Evolutionary conservation across 1,139 yeast genomes (phyloP).

Genomic region (Magnusiomyces sp.): DNA sequence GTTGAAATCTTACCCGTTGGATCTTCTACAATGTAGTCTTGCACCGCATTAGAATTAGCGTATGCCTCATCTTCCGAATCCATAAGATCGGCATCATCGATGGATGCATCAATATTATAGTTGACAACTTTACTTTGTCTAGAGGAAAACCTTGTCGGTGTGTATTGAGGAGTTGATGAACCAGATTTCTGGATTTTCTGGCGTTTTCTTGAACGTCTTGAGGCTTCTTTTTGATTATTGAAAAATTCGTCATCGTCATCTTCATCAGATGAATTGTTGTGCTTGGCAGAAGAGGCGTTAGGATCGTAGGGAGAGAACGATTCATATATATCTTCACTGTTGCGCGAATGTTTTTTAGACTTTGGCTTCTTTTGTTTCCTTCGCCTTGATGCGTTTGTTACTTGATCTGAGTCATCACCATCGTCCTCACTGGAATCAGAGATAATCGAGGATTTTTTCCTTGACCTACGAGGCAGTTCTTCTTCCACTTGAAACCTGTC

Average conservation of each 20-base stretch:
- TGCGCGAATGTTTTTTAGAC: slow-evolving; percentile 9
- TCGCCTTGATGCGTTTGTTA: slow-evolving; percentile 8
- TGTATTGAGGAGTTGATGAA: slow-evolving; percentile 16
- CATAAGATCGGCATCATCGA: slow-evolving; percentile 42
- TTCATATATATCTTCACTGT: slow-evolving; percentile 11
- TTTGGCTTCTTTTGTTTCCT: slow-evolving; percentile 15
- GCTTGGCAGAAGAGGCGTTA: slow-evolving; percentile 2
- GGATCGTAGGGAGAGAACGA: too few species aligned
- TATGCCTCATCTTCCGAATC: slow-evolving; percentile 37
- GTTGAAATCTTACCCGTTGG: slow-evolving; percentile 22
- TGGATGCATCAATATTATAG: slow-evolving; percentile 65
- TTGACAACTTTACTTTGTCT: slow-evolving; percentile 66
- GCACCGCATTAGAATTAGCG: slow-evolving; percentile 31
- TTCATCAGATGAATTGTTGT: slow-evolving; percentile 14
- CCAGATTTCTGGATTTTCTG: slow-evolving; percentile 13
- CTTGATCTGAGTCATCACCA: slow-evolving; percentile 19
- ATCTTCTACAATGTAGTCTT: slow-evolving; percentile 29
- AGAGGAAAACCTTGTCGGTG: slow-evolving; percentile 55
- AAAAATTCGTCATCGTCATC: slow-evolving; percentile 31
- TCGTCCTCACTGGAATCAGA: slow-evolving; percentile 22
- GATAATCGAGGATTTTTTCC: slow-evolving; percentile 16
- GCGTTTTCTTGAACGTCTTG: slow-evolving; percentile 17
- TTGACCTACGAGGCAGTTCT: slow-evolving; percentile 21
- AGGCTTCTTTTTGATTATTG: slow-evolving; percentile 8
- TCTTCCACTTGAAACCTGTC: slow-evolving; percentile 40